Conservation (phyloP, 2,329 filamentous ascomycete genomes). For the Stemphylium lycopersici region DNA sequence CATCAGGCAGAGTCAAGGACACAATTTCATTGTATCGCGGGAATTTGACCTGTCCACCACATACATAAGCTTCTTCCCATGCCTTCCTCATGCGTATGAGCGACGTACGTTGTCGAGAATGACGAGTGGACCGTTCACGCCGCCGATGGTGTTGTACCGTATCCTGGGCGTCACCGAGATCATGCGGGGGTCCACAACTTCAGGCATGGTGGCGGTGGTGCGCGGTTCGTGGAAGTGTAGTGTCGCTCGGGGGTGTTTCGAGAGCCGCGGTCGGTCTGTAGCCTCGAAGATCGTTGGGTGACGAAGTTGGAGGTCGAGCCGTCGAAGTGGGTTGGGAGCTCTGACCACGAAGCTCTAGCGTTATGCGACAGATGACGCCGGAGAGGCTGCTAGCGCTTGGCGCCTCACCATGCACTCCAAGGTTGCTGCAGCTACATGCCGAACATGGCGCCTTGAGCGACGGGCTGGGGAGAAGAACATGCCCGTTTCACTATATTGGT, state of each 20-base stretch:
- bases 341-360: constrained; percentile 26
- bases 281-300: constrained; percentile 25
- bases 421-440: background rate
- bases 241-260: constrained; percentile 27
- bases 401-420: background rate
- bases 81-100: constrained; percentile 7
- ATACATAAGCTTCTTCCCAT: constrained; percentile 27
- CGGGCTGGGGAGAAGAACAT: background rate
- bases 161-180: constrained; percentile 71
- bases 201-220: constrained; percentile 45
- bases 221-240: constrained; percentile 20
- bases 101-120: constrained; percentile 89
- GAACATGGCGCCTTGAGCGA: background rate
- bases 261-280: constrained; percentile 28
- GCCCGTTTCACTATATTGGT: no score
- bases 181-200: constrained; percentile 56
- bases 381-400: constrained; percentile 7
- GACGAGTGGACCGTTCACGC: constrained; percentile 96
- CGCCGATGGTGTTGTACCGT: constrained; percentile 97
- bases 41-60: constrained; percentile 80
- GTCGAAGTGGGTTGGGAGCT: constrained; percentile 36
- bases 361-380: constrained; percentile 19
- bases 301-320: constrained; percentile 32
- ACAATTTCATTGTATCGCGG: constrained; percentile 98
- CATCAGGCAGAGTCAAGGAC: constrained; percentile 92